Evolutionary conservation across 495 filamentous ascomycete genomes (phyloP).

Genomic region (Daldinia grandis): DNA sequence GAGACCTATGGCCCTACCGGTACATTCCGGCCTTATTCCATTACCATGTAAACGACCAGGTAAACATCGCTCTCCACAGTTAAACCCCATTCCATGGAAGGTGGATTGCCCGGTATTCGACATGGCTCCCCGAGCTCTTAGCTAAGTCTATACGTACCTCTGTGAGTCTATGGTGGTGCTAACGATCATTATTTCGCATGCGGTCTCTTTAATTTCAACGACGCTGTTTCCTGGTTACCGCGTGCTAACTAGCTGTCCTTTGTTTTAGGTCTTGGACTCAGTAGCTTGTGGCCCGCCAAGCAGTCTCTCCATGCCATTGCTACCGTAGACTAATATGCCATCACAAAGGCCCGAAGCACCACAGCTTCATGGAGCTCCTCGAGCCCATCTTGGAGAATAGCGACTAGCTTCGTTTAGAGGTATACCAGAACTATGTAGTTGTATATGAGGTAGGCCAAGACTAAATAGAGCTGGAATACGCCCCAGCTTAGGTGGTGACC

Average conservation of each 20-base stretch:
- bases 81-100: constrained; percentile 25
- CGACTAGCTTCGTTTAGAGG: constrained; percentile 5
- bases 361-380: constrained; percentile 21
- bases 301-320: constrained; percentile 12
- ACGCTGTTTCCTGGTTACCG: constrained; percentile 26
- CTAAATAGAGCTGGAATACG: constrained; percentile 20
- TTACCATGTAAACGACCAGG: constrained; percentile 19
- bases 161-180: constrained; percentile 21
- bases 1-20: constrained; percentile 40
- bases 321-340: constrained; percentile 32
- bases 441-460: constrained; percentile 39
- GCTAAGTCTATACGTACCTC: constrained; percentile 26
- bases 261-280: constrained; percentile 22
- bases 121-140: constrained; percentile 12
- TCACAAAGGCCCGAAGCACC: constrained; percentile 25
- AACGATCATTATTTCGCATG: constrained; percentile 17
- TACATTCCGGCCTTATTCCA: constrained; percentile 38
- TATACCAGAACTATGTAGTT: constrained; percentile 9
- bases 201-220: constrained; percentile 28
- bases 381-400: background rate
- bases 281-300: constrained; percentile 31
- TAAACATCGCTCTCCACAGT: constrained; percentile 28
- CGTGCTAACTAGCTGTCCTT: constrained; percentile 27
- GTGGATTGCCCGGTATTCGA: constrained; percentile 15
- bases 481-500: constrained; percentile 22